Evolutionary conservation across 2,329 filamentous ascomycete species (phyloP), one percentile per base, ranked within the genome.

Genomic region (Neurospora sp.): DNA sequence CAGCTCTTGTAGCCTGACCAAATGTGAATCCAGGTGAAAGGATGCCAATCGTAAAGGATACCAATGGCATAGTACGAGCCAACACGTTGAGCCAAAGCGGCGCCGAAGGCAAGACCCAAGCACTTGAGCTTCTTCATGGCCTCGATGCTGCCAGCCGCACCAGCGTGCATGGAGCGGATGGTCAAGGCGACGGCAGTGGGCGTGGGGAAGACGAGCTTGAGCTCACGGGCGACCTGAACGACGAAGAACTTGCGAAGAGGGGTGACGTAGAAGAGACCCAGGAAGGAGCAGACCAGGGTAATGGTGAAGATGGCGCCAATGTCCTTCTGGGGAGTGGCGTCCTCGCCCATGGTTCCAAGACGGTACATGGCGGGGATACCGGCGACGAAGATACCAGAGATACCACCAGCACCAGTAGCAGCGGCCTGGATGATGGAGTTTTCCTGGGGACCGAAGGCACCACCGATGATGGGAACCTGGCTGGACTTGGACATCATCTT

Each of bases 151-250:
- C 84, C 86, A 39, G 80, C 82, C 1, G 82, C 81, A 41, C 84
- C 84, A 68, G 83, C 81, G 75, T 89, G 87, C 85, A 88, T 87
- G 65, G 82, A 83, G 38, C 84, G 83, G 72, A 89, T 88, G 1
- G 86, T 88, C 75, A 87, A 81, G 37, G 86, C 86, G 11, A 86
- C 86, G 10, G 87, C 86, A 41, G 86, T 86, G 1, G 86, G 77
- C 3, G 86, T 86, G 4, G 87, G 87, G 79, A 89, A 89, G 72
- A 88, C 81, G 68, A 89, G 80, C 70, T 82, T 82, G 69, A 88
- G 79, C 77, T 88, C 86, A 38, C 83, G 80, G 19, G 84, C 84
- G 6, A 86, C 82, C 74, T 86, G 83, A 74, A 87, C 81, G 76
- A 87, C 83, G 79, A 86, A 87, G 78, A 87, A 87, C 74, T 85